phyloP scores from a whole-genome alignment of 495 filamentous ascomycete species.

The Aspergillus wentii region DNA sequence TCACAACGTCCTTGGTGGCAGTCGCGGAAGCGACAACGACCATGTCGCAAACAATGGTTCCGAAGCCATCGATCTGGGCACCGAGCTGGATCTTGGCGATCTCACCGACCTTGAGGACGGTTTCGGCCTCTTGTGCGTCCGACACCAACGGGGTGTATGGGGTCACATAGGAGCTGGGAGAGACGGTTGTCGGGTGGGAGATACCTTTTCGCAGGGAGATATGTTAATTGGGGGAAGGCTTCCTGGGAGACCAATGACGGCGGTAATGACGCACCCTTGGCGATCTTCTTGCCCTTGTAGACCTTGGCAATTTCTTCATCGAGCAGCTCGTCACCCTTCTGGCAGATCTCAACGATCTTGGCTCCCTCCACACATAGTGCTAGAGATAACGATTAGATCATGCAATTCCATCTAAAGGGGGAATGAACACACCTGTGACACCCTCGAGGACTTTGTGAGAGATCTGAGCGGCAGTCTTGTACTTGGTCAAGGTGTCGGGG shows the following conservation, averaged over 20 bases:
- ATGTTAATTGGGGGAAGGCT: conserved; percentile 11
- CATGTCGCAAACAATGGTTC: conserved; percentile 93
- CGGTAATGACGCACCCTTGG: conserved; percentile 61
- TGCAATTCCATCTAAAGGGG: background rate
- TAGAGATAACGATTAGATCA: conserved; percentile 36
- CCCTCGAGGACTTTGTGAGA: conserved; percentile 90
- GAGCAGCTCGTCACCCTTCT: conserved; percentile 91
- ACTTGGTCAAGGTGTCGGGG: conserved; percentile 96
- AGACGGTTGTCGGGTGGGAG: conserved; percentile 91
- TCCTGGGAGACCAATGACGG: background rate
- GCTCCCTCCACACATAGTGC: conserved; percentile 76
- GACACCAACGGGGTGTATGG: conserved; percentile 90
- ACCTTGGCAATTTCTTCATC: conserved; percentile 93
- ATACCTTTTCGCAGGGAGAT: conserved; percentile 54
- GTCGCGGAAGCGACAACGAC: conserved; percentile 64
- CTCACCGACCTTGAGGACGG: conserved; percentile 75
- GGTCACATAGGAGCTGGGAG: conserved; percentile 88
- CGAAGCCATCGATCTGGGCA: conserved; percentile 96
- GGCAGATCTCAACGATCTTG: conserved; percentile 89
- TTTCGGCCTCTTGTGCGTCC: conserved; percentile 77
- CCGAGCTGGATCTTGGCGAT: conserved; percentile 94
- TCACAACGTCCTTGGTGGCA: conserved; percentile 51
- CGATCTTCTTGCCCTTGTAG: conserved; percentile 95
- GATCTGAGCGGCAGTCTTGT: conserved; percentile 92
- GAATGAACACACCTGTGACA: conserved; percentile 53